Conservation (phyloP, 345 rosid genomes). For the Moricandia arvensis region DNA sequence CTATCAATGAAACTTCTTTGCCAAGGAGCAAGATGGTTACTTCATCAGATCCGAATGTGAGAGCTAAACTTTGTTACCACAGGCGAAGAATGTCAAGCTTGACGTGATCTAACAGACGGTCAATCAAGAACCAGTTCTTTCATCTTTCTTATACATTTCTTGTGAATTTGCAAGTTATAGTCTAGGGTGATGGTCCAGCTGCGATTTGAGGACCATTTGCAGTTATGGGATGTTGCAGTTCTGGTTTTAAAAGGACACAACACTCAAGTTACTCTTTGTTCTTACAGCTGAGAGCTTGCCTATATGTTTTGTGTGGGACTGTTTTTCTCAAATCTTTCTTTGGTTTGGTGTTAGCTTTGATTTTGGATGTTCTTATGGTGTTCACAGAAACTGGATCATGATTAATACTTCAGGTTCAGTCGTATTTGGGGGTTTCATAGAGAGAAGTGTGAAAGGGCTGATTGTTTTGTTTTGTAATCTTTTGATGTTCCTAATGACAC, state of each 20-base stretch:
- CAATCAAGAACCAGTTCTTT: conserved; percentile 24
- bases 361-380: not conserved
- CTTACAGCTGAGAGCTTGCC: conserved; percentile 26
- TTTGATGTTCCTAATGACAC: conserved; percentile 3
- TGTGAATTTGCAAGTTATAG: not conserved
- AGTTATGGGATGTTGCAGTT: conserved; percentile 28
- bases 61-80: conserved; percentile 51
- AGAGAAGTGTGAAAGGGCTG: not conserved
- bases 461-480: conserved; percentile 16
- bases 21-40: conserved; percentile 59
- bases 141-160: not conserved
- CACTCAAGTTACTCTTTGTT: conserved; percentile 22
- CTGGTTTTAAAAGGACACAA: conserved; percentile 23
- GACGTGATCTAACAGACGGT: conserved; percentile 35
- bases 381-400: conserved; percentile 16
- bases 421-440: conserved; percentile 19
- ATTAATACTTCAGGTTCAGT: conserved; percentile 18
- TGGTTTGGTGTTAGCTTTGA: conserved; percentile 22
- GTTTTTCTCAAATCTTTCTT: conserved; percentile 1
- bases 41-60: conserved; percentile 68
- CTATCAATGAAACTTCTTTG: conserved; percentile 29
- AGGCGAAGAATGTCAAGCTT: conserved; percentile 82
- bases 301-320: conserved; percentile 9
- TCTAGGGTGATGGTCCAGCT: not conserved
- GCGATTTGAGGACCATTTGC: conserved; percentile 2